A percentile compares a stretch with the other conserved stretches of the same genome.
These are phyloP conservation scores for Acacia melanoxylon DNA, from an alignment of 306 rosid genomes.

Conservation along the genomic window DNA sequence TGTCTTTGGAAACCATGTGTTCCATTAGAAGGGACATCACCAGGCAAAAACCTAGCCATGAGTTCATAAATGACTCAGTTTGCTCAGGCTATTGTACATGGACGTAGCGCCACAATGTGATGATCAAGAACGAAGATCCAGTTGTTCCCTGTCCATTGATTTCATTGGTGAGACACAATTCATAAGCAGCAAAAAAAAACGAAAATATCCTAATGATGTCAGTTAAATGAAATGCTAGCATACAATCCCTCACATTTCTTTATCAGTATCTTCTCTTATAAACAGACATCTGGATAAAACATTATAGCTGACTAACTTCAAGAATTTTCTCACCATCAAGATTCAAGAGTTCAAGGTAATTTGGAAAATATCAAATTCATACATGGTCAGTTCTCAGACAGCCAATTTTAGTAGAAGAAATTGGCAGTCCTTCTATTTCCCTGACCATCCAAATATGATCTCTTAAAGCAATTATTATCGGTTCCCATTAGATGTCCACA, in stretches of 20 bases:
- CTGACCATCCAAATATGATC: not conserved
- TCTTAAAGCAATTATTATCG: not conserved
- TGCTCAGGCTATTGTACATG: conserved; percentile 9
- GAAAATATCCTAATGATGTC: not conserved
- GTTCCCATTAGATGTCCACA: not conserved
- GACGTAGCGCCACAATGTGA: conserved; percentile 4
- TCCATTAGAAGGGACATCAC: conserved; percentile 43
- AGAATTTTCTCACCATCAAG: conserved; percentile 8
- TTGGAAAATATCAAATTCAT: conserved; percentile 6
- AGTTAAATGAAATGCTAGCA: not conserved
- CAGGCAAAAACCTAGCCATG: conserved; percentile 52
- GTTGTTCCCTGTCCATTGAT: conserved; percentile 34
- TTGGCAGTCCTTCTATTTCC: not conserved
- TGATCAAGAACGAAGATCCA: conserved; percentile 16
- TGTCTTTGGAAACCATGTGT: conserved; percentile 35
- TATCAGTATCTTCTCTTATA: not conserved
- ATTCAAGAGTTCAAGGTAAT: not conserved
- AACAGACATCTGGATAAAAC: not conserved
- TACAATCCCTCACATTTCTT: not conserved
- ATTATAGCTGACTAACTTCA: not conserved
- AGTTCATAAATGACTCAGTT: conserved; percentile 25
- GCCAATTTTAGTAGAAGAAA: not conserved
- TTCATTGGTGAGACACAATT: conserved; percentile 32
- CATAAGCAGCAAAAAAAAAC: not conserved
- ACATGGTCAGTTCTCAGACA: not conserved